Percentiles rank a stretch among this genome's conserved stretches.
phyloP scores from a whole-genome alignment of 345 rosid genomes.

The Corchorus capsularis region DNA sequence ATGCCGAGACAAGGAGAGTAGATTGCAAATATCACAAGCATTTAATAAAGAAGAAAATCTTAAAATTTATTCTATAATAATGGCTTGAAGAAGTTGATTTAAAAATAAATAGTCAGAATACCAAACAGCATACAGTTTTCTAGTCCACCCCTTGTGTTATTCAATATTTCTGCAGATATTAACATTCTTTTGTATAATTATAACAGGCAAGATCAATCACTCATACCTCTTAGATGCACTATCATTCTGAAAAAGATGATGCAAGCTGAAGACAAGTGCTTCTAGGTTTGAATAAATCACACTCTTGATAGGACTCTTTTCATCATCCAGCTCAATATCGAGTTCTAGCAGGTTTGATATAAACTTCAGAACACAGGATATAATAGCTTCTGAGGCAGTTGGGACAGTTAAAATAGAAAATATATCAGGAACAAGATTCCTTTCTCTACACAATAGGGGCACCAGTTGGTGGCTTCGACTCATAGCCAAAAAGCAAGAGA shows the following conservation, averaged over 20 bases:
- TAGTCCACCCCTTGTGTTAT: neutral
- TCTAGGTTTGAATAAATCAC: constrained; percentile 60
- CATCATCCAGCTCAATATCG: constrained; percentile 56
- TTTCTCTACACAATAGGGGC: constrained; percentile 59
- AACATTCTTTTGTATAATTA: neutral
- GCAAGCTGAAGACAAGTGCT: constrained; percentile 67
- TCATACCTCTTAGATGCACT: constrained; percentile 63
- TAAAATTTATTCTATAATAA: neutral
- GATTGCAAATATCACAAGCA: neutral
- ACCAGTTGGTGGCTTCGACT: constrained; percentile 71
- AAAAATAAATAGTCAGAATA: neutral
- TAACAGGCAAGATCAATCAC: constrained; percentile 9
- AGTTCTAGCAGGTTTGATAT: constrained; percentile 78
- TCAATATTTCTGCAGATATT: neutral
- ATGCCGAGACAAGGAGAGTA: neutral
- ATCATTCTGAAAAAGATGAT: constrained; percentile 56
- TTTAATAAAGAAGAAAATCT: too few relatives aligned
- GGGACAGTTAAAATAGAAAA: constrained; percentile 67
- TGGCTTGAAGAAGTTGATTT: neutral
- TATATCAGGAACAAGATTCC: constrained; percentile 73
- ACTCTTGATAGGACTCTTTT: constrained; percentile 37
- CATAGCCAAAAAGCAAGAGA: constrained; percentile 93
- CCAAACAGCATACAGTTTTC: neutral
- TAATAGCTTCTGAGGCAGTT: constrained; percentile 83
- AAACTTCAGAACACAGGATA: constrained; percentile 66